phyloP scores from a whole-genome alignment of 768 basidiomycete genomes.

The Trametes villosa region DNA sequence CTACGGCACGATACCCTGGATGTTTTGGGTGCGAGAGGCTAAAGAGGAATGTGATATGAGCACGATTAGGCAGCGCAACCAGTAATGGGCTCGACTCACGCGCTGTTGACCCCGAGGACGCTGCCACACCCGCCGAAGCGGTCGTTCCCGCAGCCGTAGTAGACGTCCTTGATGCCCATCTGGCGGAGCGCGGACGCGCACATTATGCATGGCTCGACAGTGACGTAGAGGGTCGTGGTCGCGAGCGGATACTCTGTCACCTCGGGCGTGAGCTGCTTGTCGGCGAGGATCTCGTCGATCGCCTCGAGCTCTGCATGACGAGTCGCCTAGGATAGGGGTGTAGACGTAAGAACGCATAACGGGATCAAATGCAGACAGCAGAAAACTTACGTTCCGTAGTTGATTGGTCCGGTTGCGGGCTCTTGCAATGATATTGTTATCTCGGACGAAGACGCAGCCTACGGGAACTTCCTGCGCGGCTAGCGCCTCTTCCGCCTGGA shows the following conservation, averaged over 20 bases:
- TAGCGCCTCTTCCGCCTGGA: constrained; percentile 87
- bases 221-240: constrained; percentile 90
- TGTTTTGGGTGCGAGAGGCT: constrained; percentile 78
- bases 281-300: constrained; percentile 82
- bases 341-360: neutral
- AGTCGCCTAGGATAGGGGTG: constrained; percentile 66
- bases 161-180: constrained; percentile 87
- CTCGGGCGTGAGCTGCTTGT: constrained; percentile 58
- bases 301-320: constrained; percentile 98
- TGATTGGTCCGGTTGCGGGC: constrained; percentile 96
- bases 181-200: constrained; percentile 96
- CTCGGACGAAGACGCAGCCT: constrained; percentile 92
- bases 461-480: constrained; percentile 90
- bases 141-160: constrained; percentile 94
- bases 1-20: constrained; percentile 71
- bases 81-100: constrained; percentile 51
- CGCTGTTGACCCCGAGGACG: constrained; percentile 83
- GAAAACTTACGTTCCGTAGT: constrained; percentile 74
- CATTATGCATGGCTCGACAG: constrained; percentile 99
- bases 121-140: constrained; percentile 97
- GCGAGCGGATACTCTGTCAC: constrained; percentile 64
- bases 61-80: neutral
- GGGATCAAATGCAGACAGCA: neutral
- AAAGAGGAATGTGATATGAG: neutral
- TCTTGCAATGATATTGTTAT: constrained; percentile 74